Evolutionary conservation across 192 early-diverging fungal species (phyloP).

Genomic region (Umbelopsis vinacea): DNA sequence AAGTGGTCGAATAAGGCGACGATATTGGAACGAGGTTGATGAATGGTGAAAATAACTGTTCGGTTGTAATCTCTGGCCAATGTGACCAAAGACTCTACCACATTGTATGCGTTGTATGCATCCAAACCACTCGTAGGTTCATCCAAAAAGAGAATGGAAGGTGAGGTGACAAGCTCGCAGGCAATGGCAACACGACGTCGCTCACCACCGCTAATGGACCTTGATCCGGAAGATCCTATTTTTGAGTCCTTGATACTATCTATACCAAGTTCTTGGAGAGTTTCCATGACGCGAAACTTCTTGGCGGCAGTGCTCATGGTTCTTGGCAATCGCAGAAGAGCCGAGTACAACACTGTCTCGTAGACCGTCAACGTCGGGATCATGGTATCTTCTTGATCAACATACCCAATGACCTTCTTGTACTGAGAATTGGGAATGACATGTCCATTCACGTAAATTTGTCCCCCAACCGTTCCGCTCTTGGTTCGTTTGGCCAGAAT

Average conservation of each 20-base stretch:
- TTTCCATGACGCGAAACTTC: conserved; percentile 71
- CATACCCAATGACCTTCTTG: conserved; percentile 76
- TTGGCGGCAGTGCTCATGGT: conserved; percentile 72
- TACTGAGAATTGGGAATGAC: conserved; percentile 67
- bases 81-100: conserved; percentile 85
- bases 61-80: conserved; percentile 78
- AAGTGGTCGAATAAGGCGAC: conserved; percentile 90
- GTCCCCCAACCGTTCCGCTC: conserved; percentile 68
- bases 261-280: conserved; percentile 88
- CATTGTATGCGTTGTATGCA: conserved; percentile 92
- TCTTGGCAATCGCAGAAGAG: conserved; percentile 78
- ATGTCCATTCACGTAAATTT: conserved; percentile 80
- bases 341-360: conserved; percentile 88
- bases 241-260: conserved; percentile 77
- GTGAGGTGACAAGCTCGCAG: conserved; percentile 90
- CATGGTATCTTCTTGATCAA: conserved; percentile 62
- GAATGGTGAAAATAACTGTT: conserved; percentile 90
- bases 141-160: conserved; percentile 90
- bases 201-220: conserved; percentile 93
- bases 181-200: conserved; percentile 93
- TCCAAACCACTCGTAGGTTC: conserved; percentile 88
- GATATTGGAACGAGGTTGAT: conserved; percentile 94
- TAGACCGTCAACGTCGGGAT: conserved; percentile 67
- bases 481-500: conserved; percentile 83
- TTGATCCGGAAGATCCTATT: conserved; percentile 72